These are phyloP conservation scores for Rhodotorula sp. DNA, from an alignment of 1,284 basidiomycete genomes.

Conservation along the genomic window DNA sequence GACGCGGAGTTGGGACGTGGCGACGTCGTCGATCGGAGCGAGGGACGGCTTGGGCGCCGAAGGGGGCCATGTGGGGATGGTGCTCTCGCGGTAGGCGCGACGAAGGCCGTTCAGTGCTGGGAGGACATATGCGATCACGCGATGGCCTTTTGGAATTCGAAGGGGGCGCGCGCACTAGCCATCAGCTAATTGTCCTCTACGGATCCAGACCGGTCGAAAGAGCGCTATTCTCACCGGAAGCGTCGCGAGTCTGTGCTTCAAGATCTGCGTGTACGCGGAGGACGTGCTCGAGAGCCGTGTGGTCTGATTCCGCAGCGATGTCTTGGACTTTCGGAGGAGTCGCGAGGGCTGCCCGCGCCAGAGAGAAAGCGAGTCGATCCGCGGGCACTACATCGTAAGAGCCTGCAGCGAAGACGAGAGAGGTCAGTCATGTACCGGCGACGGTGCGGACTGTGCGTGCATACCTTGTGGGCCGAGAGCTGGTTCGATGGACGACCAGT, in stretches of 20 bases:
- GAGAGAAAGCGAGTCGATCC: conserved; percentile 75
- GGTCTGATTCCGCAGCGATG: conserved; percentile 50
- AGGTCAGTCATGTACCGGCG: neutral
- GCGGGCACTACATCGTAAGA: conserved; percentile 67
- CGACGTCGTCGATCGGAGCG: neutral
- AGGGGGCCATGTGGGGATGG: conserved; percentile 62
- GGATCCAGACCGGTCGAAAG: conserved; percentile 53
- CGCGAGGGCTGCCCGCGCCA: conserved; percentile 66
- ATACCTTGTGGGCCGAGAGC: conserved; percentile 55
- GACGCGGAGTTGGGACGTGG: conserved; percentile 45
- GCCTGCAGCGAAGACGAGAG: neutral
- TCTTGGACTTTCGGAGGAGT: conserved; percentile 58
- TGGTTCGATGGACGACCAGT: conserved; percentile 65
- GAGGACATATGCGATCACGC: conserved; percentile 69
- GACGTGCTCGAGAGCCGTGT: conserved; percentile 50
- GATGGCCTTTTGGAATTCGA: too few species aligned
- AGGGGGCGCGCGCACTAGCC: conserved; percentile 7
- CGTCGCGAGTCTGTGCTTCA: conserved; percentile 44
- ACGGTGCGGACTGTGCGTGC: neutral
- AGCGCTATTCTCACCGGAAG: conserved; percentile 44
- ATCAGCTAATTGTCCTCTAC: neutral
- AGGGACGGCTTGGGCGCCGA: conserved; percentile 62
- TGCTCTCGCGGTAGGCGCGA: conserved; percentile 65
- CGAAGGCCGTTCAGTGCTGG: conserved; percentile 84
- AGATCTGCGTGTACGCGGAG: conserved; percentile 61